phyloP scores from a whole-genome alignment of 2,329 filamentous ascomycete species.

The Apiospora pterosperma region DNA sequence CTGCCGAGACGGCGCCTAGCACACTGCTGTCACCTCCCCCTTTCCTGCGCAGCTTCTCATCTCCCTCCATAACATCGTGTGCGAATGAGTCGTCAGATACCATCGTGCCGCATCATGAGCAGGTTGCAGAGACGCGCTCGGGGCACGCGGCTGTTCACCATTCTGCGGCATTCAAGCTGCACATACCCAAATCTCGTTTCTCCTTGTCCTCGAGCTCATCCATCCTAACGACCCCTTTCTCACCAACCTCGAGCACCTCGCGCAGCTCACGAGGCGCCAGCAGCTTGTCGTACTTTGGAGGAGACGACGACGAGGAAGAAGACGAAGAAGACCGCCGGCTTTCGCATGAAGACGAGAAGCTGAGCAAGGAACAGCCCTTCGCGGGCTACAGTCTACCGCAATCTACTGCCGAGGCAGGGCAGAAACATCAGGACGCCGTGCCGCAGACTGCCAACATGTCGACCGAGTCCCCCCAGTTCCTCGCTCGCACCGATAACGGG shows the following conservation, averaged over 20 bases:
- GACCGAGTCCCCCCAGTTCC: conserved; percentile 25
- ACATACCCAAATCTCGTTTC: conserved; percentile 24
- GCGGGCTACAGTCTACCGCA: conserved; percentile 48
- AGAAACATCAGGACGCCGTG: neutral
- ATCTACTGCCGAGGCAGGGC: conserved; percentile 6
- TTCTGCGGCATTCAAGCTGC: conserved; percentile 10
- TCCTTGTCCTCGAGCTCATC: conserved; percentile 24
- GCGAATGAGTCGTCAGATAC: conserved; percentile 16
- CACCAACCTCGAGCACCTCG: conserved; percentile 32
- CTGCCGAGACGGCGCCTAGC: conserved; percentile 41
- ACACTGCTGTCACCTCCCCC: conserved; percentile 53
- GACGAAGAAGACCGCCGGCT: conserved; percentile 8
- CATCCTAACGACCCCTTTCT: conserved; percentile 10
- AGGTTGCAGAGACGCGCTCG: conserved; percentile 14
- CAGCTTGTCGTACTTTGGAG: conserved; percentile 44
- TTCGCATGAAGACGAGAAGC: conserved; percentile 16
- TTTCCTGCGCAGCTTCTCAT: conserved; percentile 35
- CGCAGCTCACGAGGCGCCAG: conserved; percentile 30
- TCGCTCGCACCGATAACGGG: conserved; percentile 23
- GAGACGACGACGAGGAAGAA: conserved; percentile 42
- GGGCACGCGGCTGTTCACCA: conserved; percentile 6
- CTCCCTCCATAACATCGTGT: conserved; percentile 15
- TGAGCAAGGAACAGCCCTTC: conserved; percentile 23
- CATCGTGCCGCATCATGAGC: conserved; percentile 11
- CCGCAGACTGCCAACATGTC: neutral